These are phyloP conservation scores for Tulasnella sp. DNA, from an alignment of 768 basidiomycete species.

Conservation along the genomic window DNA sequence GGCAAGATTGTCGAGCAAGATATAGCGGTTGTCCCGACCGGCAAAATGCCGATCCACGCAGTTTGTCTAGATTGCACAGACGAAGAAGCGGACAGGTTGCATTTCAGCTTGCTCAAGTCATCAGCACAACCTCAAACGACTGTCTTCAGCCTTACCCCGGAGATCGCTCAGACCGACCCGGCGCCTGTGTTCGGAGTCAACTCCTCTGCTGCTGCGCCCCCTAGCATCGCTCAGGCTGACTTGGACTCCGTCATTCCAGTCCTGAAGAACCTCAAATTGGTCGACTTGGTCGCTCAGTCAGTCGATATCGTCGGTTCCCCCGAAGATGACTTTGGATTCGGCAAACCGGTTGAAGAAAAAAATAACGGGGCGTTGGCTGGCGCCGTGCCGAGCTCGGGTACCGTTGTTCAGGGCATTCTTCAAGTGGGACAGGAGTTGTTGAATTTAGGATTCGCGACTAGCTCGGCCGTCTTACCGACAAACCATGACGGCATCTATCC, in stretches of 20 bases:
- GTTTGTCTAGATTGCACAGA: slow-evolving; percentile 65
- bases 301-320: slow-evolving; percentile 14
- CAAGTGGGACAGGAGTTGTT: slow-evolving; percentile 73
- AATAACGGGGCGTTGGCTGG: slow-evolving; percentile 61
- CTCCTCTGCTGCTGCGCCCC: slow-evolving; percentile 25
- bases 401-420: slow-evolving; percentile 62
- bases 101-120: slow-evolving; percentile 49
- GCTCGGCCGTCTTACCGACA: slow-evolving; percentile 52
- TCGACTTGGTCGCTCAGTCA: slow-evolving; percentile 57
- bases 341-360: slow-evolving; percentile 55
- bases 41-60: no score
- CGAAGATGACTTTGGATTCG: slow-evolving; percentile 56
- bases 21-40: no score
- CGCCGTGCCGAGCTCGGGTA: slow-evolving; percentile 68
- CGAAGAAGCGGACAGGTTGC: slow-evolving; percentile 54
- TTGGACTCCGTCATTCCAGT: slow-evolving; percentile 48
- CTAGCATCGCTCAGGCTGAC: slow-evolving; percentile 46
- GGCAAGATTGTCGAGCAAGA: no score
- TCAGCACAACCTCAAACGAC: neutral
- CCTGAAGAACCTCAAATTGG: slow-evolving; percentile 57
- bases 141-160: slow-evolving; percentile 21
- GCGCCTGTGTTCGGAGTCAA: neutral
- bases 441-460: slow-evolving; percentile 73
- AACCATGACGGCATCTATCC: slow-evolving; percentile 66
- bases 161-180: slow-evolving; percentile 13